phyloP scores from a whole-genome alignment of 2,329 filamentous ascomycete genomes.

The Botrytis fragariae region DNA sequence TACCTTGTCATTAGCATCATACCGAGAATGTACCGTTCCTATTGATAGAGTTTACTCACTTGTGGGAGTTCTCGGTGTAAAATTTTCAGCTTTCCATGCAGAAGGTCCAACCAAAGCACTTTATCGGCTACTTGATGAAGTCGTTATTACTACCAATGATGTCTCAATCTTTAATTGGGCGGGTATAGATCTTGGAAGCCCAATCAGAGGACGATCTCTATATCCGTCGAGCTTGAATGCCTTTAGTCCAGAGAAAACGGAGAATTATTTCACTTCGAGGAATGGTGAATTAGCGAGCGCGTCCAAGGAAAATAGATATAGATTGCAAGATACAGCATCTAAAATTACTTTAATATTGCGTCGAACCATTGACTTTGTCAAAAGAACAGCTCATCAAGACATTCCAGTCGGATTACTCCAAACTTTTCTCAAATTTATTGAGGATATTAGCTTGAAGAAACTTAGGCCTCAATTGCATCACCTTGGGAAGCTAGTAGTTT shows the following conservation, averaged over 20 bases:
- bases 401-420: conserved; percentile 34
- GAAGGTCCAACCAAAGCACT: conserved; percentile 39
- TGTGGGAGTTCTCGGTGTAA: conserved; percentile 40
- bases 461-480: conserved; percentile 21
- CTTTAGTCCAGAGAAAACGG: conserved; percentile 28
- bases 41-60: conserved; percentile 38
- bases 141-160: conserved; percentile 37
- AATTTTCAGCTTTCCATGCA: conserved; percentile 37
- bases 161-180: conserved; percentile 41
- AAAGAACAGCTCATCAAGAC: conserved; percentile 30
- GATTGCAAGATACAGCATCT: conserved; percentile 34
- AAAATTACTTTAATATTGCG: conserved; percentile 33
- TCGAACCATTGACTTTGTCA: conserved; percentile 33
- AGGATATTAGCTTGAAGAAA: conserved; percentile 6
- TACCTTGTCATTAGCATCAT: conserved; percentile 33
- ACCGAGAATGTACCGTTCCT: conserved; percentile 33
- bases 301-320: conserved; percentile 33
- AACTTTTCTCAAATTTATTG: conserved; percentile 29
- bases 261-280: conserved; percentile 26
- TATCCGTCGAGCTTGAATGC: conserved; percentile 38
- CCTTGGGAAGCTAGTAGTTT: conserved; percentile 21
- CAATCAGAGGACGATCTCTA: conserved; percentile 37
- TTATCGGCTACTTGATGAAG: conserved; percentile 37
- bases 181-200: conserved; percentile 37
- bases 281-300: conserved; percentile 27